These are phyloP conservation scores for Trametes pubescens DNA, from an alignment of 1,284 basidiomycete genomes.

Conservation along the genomic window DNA sequence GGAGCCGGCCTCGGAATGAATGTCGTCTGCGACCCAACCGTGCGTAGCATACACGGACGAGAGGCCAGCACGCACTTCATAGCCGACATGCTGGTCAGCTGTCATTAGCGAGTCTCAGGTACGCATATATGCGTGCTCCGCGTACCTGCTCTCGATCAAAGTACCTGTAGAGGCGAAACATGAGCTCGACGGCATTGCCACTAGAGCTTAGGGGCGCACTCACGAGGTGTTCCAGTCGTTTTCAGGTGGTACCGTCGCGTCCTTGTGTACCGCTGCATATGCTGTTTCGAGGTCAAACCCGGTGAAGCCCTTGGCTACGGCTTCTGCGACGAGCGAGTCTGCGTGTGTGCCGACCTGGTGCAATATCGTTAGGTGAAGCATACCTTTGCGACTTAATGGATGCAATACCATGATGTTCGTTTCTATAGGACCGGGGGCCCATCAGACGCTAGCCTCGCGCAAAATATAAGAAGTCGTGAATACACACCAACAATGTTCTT, in stretches of 20 bases:
- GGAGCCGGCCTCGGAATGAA: constrained; percentile 82
- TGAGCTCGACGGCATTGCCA: too few relatives aligned
- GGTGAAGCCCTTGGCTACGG: constrained; percentile 68
- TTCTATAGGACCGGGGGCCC: constrained; percentile 48
- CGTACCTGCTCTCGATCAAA: constrained; percentile 77
- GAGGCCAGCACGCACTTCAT: constrained; percentile 83
- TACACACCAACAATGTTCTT: constrained; percentile 79
- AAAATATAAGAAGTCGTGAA: constrained; percentile 16
- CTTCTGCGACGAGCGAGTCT: constrained; percentile 84
- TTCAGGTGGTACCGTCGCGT: constrained; percentile 73
- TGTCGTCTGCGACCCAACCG: constrained; percentile 83
- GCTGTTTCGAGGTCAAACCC: constrained; percentile 73
- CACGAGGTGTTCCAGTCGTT: constrained; percentile 67
- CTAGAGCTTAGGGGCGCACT: constrained; percentile 15
- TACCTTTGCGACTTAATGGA: too few relatives aligned
- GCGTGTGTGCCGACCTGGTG: constrained; percentile 77
- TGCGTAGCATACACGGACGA: constrained; percentile 70
- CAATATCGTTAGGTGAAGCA: background rate
- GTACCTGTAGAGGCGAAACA: constrained; percentile 47
- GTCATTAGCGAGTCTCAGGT: constrained; percentile 4
- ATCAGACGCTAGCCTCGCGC: background rate
- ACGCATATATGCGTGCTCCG: constrained; percentile 1
- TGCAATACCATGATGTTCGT: constrained; percentile 82
- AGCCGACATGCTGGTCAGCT: constrained; percentile 67
- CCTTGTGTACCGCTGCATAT: constrained; percentile 80